Evolutionary conservation across 2,329 filamentous ascomycete genomes (phyloP).

Genomic region (Hymenoscyphus repandus): DNA sequence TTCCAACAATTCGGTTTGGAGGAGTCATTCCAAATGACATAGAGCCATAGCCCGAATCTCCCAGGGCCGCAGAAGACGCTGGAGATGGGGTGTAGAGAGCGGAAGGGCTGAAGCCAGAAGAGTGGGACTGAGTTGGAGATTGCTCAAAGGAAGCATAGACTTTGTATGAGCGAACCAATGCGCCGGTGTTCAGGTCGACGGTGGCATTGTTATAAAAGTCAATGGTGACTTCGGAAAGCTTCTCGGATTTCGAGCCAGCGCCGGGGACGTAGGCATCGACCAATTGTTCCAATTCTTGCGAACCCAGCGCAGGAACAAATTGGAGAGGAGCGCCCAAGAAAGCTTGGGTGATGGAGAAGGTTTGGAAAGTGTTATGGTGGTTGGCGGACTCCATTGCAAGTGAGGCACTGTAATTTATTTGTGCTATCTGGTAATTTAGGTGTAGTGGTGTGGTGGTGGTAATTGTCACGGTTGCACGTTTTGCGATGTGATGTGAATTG

Average conservation of each 20-base stretch:
- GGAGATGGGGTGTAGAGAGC: conserved; percentile 34
- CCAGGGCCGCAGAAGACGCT: conserved; percentile 42
- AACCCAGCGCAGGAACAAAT: conserved; percentile 61
- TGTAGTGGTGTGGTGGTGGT: background rate
- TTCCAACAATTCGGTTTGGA: conserved; percentile 9
- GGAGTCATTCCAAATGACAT: conserved; percentile 22
- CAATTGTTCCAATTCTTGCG: conserved; percentile 54
- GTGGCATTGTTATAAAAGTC: conserved; percentile 56
- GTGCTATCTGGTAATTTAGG: background rate
- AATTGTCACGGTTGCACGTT: background rate
- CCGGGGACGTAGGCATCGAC: conserved; percentile 54
- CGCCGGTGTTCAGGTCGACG: conserved; percentile 54
- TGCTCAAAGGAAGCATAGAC: conserved; percentile 34
- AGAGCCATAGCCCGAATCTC: conserved; percentile 23
- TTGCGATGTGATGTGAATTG: no score
- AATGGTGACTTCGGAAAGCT: conserved; percentile 51
- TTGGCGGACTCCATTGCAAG: conserved; percentile 16
- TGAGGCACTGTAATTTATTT: background rate
- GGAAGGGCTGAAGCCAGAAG: conserved; percentile 46
- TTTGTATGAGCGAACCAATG: conserved; percentile 41
- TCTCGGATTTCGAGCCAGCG: conserved; percentile 48
- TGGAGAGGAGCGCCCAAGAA: conserved; percentile 52
- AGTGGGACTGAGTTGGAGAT: conserved; percentile 35
- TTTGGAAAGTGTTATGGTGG: conserved; percentile 7
- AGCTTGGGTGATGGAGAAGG: conserved; percentile 51